Conservation (phyloP, 495 filamentous ascomycete species). For the Bacidia gigantensis region DNA sequence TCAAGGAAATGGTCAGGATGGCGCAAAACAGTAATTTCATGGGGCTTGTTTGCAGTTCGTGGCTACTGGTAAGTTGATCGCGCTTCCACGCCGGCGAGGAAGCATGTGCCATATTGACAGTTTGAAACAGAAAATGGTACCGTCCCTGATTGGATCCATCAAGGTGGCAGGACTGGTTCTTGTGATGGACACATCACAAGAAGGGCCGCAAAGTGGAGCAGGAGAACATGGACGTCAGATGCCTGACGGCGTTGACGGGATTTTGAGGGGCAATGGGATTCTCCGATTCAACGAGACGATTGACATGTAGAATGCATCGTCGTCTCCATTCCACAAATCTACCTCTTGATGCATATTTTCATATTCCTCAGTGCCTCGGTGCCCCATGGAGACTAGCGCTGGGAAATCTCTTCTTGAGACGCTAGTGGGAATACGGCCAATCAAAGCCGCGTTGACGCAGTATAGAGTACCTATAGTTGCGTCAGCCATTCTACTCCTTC, state of each 20-base stretch:
- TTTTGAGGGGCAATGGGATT: constrained; percentile 73
- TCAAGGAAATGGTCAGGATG: constrained; percentile 89
- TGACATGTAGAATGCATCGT: constrained; percentile 48
- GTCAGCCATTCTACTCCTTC: not conserved
- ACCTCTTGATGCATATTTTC: not conserved
- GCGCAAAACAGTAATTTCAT: constrained; percentile 96
- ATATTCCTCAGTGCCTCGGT: not conserved
- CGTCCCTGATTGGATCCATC: constrained; percentile 80
- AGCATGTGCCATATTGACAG: not conserved
- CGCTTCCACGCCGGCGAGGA: not conserved
- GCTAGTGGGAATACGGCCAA: not conserved
- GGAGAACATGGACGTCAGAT: constrained; percentile 34
- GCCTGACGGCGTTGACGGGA: constrained; percentile 66
- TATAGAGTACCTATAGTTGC: not conserved
- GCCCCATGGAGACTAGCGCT: no score
- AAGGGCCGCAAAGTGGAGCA: constrained; percentile 26
- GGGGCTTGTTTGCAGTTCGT: constrained; percentile 81
- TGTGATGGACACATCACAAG: constrained; percentile 69
- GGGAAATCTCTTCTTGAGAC: not conserved
- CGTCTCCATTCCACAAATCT: not conserved
- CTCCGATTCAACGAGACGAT: constrained; percentile 87
- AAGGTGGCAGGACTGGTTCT: constrained; percentile 87
- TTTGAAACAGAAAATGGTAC: constrained; percentile 66
- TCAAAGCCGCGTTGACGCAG: no score
- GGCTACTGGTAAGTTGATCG: constrained; percentile 58